Evolutionary conservation across 805 yeast species (phyloP), one percentile per base, ranked within the genome.

Genomic region (Kodamaea neixiangensis): DNA sequence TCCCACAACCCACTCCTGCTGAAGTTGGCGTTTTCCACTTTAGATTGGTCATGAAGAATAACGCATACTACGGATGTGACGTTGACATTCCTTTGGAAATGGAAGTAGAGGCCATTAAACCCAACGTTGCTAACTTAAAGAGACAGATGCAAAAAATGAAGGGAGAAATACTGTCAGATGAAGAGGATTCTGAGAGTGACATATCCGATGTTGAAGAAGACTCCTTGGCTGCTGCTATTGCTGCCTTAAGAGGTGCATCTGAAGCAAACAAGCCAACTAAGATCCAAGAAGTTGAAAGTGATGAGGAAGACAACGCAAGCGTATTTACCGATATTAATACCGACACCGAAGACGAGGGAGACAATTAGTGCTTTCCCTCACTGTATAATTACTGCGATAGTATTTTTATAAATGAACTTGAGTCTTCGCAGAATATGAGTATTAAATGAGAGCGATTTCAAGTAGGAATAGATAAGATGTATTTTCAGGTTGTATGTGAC

Each of bases 1-100:
- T 92, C 45, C 68, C 85, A 6, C 77, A 83, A 45, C 91, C 96
- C 42, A 83, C 96, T 13, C 97, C 98, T n/a, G 78, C 78, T 15
- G 77, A 77, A 50, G 71, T 72, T 14, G 96, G 96, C 40, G 73
- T 71, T 39, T 81, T 71, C 62, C 84, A 81, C 56, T 89, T 89
- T 75, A 80, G 91, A 69, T 73, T 92, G 14, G 70, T 84, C 19
- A 67, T 93, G 62, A 82, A 83, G 62, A 85, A 87, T 49, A 79
- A 87, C 48, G 83, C 87, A 42, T 92, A 89, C 66, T 89, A 89
- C 65, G 96, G 97, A 5, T 70, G 81, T 15, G 97, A 93, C 64
- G 65, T 89, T 19, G 89, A 86, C 56, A 78, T 85, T 54, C 86
- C 92, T 7, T 68, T 89, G 44, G 71, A 72, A 19, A 79, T 92